Percentiles rank a stretch among this genome's conserved stretches.
Conservation (phyloP, 768 basidiomycete species). For the Termitomyces sp. region DNA sequence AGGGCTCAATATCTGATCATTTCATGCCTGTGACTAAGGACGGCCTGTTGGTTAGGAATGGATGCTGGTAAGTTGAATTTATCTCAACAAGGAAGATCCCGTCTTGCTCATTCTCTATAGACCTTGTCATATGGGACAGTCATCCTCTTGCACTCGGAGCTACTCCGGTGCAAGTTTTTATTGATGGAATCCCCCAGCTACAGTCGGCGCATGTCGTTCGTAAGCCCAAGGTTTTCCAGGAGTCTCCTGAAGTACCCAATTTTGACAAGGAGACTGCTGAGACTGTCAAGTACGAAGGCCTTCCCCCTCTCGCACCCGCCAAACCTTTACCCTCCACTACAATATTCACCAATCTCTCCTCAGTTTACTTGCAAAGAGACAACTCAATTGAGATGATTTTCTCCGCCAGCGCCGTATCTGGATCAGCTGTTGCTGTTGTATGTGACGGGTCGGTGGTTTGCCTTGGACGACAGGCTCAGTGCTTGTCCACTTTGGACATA, state of each 20-base stretch:
- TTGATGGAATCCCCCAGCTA: constrained; percentile 85
- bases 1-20: neutral
- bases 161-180: constrained; percentile 84
- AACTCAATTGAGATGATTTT: constrained; percentile 28
- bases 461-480: constrained; percentile 29
- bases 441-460: constrained; percentile 51
- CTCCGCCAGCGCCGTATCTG: constrained; percentile 15
- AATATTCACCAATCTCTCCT: constrained; percentile 64
- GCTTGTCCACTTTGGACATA: constrained; percentile 15
- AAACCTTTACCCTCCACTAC: constrained; percentile 28
- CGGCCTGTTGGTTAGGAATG: constrained; percentile 44
- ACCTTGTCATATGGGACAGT: constrained; percentile 80
- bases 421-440: constrained; percentile 34
- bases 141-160: constrained; percentile 84
- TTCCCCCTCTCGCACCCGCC: constrained; percentile 62
- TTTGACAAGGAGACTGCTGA: constrained; percentile 66
- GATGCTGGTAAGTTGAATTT: constrained; percentile 57
- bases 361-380: constrained; percentile 32
- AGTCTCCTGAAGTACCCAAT: constrained; percentile 56
- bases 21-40: neutral
- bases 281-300: constrained; percentile 64
- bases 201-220: constrained; percentile 37
- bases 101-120: constrained; percentile 26
- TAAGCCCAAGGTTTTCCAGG: constrained; percentile 50
- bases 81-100: neutral